Evolutionary conservation across 495 filamentous ascomycete genomes (phyloP), one percentile per base, ranked within the genome.

Genomic region (Hypoxylon cercidicola): DNA sequence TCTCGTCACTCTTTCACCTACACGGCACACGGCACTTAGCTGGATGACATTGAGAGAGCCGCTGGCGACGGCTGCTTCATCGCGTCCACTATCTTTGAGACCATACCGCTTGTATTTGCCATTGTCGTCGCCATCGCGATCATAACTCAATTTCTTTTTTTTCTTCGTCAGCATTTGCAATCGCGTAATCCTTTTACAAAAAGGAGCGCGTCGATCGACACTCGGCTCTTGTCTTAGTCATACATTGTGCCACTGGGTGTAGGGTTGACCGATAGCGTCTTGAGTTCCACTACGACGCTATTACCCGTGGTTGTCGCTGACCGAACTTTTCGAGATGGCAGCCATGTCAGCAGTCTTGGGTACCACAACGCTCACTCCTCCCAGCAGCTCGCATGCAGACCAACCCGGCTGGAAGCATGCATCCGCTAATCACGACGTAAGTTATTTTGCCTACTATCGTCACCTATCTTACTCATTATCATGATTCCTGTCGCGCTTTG

Each of bases 331-430:
- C 32, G 56, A 60, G 32, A 85, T 85, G 82, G 80, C 82, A 62
- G 73, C 82, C 65, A 79, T 84, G 71, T 83, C 82, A 51, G 72
- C 77, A 41, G 72, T 73, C 58, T 80, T 81, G 62, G 78, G 76
- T 59, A 74, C 76, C 55, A 68, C 80, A 25, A 77, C 83, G 30
- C 65, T 87, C 52, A 82, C 80, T 51, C 81, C 82, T 48, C 79
- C 83, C 25, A 77, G 75, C 59, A 84, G 79, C 66, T 80, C 79
- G 16, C 82, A 86, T 59, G 82, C 78, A 46, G 77, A 75, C 30
- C 74, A 72, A 48, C 77, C 75, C 47, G 68, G 79, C 54, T 88
- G 86, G 86, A 81, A 82, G 58, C 79, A 81, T 61, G 66, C 79
- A 47, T 71, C 80, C 32, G 64, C 72, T 15, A 52, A 75, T 39